Conservation (phyloP, 2,329 filamentous ascomycete species). For the Triangularia verruculosa region DNA sequence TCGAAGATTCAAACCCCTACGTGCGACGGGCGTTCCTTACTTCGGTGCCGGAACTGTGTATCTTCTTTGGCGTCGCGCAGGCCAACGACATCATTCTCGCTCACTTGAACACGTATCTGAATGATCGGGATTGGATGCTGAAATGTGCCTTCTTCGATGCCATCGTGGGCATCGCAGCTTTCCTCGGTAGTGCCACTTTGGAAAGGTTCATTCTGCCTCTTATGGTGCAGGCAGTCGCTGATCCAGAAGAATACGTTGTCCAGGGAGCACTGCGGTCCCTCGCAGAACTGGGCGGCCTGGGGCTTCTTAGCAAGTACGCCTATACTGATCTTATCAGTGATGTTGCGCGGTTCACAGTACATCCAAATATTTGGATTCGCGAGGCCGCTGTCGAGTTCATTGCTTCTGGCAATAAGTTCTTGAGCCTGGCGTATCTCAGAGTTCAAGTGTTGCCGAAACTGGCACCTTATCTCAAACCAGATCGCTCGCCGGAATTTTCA, state of each 20-base stretch:
- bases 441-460: conserved; percentile 82
- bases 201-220: conserved; percentile 95
- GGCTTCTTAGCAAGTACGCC: conserved; percentile 78
- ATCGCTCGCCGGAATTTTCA: conserved; percentile 62
- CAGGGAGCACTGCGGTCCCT: conserved; percentile 86
- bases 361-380: conserved; percentile 92
- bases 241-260: conserved; percentile 90
- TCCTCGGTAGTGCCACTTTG: conserved; percentile 81
- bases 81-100: conserved; percentile 95
- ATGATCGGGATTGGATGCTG: conserved; percentile 92
- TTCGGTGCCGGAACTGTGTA: conserved; percentile 86
- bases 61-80: conserved; percentile 90
- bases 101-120: conserved; percentile 94
- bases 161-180: conserved; percentile 87
- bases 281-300: conserved; percentile 82
- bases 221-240: conserved; percentile 91
- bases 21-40: conserved; percentile 88
- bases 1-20: conserved; percentile 81
- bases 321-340: conserved; percentile 86
- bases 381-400: conserved; percentile 86
- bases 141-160: conserved; percentile 97
- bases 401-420: conserved; percentile 68
- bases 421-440: conserved; percentile 76
- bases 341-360: conserved; percentile 80
- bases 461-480: conserved; percentile 74